Percentiles rank a stretch among this genome's conserved stretches.
Conservation (phyloP, 1,284 basidiomycete genomes). For the Xerocomus nothofagi region DNA sequence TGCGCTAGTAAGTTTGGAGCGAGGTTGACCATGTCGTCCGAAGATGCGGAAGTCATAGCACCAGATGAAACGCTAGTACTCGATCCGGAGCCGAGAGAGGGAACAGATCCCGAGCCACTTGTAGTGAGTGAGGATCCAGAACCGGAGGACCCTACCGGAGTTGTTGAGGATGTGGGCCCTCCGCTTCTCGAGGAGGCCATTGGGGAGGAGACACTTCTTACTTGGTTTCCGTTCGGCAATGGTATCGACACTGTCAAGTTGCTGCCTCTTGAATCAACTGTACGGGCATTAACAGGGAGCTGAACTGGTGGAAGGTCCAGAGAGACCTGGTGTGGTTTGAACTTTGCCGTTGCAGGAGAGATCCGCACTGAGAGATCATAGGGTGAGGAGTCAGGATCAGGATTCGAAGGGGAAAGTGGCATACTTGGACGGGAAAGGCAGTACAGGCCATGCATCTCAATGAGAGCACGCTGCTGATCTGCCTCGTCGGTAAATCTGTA, state of each 20-base stretch:
- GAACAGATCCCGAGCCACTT: constrained; percentile 51
- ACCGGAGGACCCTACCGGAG: constrained; percentile 47
- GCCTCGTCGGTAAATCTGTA: constrained; percentile 79
- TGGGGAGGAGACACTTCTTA: constrained; percentile 65
- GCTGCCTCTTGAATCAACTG: constrained; percentile 34
- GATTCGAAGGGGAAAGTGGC: constrained; percentile 31
- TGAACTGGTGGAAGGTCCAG: constrained; percentile 52
- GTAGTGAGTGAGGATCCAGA: constrained; percentile 54
- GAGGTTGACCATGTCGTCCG: constrained; percentile 51
- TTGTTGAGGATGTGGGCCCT: constrained; percentile 39
- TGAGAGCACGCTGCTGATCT: constrained; percentile 84
- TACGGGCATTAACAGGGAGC: constrained; percentile 38
- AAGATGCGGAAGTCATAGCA: constrained; percentile 42
- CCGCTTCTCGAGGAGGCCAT: constrained; percentile 49
- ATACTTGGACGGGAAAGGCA: constrained; percentile 82
- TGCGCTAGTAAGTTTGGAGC: constrained; percentile 45
- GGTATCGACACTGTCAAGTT: constrained; percentile 49
- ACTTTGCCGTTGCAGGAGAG: constrained; percentile 86
- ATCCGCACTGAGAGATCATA: constrained; percentile 65
- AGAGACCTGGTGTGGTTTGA: constrained; percentile 57
- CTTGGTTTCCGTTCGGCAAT: constrained; percentile 42
- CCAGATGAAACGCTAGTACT: constrained; percentile 48
- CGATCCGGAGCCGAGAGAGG: constrained; percentile 56
- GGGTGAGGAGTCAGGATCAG: constrained; percentile 32
- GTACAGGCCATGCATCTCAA: constrained; percentile 88